Conservation (phyloP, 2,329 filamentous ascomycete species). For the Nigrospora sphaerica region DNA sequence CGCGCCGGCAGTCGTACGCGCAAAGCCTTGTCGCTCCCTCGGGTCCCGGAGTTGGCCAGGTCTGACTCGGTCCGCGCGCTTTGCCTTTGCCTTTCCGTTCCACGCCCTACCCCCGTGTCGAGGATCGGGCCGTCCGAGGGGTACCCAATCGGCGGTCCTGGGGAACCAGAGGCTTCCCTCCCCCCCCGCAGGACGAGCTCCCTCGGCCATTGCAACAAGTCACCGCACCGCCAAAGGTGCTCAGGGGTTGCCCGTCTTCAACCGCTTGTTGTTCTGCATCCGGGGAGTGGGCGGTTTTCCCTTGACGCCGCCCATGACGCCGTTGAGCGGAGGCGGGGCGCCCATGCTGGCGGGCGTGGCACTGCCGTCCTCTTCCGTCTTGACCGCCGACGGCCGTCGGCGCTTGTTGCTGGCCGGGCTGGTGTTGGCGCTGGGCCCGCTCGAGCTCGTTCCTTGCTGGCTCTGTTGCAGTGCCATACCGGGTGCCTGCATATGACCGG, state of each 20-base stretch:
- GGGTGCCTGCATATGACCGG: conserved; percentile 56
- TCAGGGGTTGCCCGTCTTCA: background rate
- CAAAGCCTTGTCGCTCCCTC: no score
- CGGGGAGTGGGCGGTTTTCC: conserved; percentile 50
- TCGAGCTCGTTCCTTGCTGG: conserved; percentile 60
- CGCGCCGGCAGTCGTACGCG: no score
- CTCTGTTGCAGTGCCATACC: conserved; percentile 62
- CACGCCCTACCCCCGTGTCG: no score
- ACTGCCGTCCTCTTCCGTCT: conserved; percentile 44
- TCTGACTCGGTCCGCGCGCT: no score
- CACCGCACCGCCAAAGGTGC: no score
- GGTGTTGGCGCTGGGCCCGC: conserved; percentile 61
- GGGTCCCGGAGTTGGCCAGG: no score
- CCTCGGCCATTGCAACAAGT: no score
- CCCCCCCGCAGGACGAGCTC: no score
- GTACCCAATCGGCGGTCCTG: no score
- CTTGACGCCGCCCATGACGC: conserved; percentile 33
- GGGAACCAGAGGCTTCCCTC: no score
- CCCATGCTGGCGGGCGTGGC: conserved; percentile 37
- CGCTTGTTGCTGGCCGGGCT: conserved; percentile 56
- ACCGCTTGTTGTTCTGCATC: conserved; percentile 49
- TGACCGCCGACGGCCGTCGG: conserved; percentile 49
- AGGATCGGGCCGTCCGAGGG: no score
- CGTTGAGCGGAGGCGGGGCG: conserved; percentile 41
- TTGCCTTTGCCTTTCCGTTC: no score